Conservation (phyloP, 371 early-diverging fungal genomes). For the Mortierella sp. region DNA sequence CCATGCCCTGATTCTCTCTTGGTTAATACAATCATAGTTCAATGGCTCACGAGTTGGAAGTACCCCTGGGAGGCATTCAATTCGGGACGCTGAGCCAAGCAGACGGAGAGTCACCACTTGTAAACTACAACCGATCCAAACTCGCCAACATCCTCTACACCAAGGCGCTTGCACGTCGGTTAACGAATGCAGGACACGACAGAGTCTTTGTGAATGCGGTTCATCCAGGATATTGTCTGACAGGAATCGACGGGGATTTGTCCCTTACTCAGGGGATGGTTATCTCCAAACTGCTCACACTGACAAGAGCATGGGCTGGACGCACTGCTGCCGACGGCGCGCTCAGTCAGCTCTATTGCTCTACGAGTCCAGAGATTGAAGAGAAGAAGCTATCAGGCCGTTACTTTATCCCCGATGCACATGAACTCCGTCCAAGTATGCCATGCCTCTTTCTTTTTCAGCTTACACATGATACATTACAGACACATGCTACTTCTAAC, state of each 20-base stretch:
- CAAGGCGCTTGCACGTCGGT: conserved; percentile 63
- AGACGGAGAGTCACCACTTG: conserved; percentile 44
- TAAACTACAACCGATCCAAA: conserved; percentile 74
- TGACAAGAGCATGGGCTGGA: conserved; percentile 17
- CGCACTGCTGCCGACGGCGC: conserved; percentile 64
- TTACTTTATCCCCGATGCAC: conserved; percentile 51
- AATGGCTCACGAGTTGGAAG: conserved; percentile 27
- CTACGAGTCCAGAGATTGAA: conserved; percentile 74
- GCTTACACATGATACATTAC: not conserved
- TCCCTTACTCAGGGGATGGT: conserved; percentile 16
- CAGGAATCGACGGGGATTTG: conserved; percentile 28
- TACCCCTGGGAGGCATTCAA: conserved; percentile 55
- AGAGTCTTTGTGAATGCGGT: conserved; percentile 69
- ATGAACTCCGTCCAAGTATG: conserved; percentile 49
- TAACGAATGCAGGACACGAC: conserved; percentile 51
- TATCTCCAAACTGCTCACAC: conserved; percentile 25
- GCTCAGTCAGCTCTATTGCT: conserved; percentile 72
- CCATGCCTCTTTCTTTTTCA: not conserved
- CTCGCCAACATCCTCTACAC: conserved; percentile 79
- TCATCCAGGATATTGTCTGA: conserved; percentile 56
- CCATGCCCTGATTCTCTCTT: not conserved
- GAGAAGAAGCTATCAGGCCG: conserved; percentile 36
- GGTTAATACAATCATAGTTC: conserved; percentile 19
- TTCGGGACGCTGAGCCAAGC: conserved; percentile 58
- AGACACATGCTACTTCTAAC: not conserved